Percentiles rank a stretch among this genome's conserved stretches.
Conservation (phyloP, 345 rosid species). For the Pistacia integerrima region DNA sequence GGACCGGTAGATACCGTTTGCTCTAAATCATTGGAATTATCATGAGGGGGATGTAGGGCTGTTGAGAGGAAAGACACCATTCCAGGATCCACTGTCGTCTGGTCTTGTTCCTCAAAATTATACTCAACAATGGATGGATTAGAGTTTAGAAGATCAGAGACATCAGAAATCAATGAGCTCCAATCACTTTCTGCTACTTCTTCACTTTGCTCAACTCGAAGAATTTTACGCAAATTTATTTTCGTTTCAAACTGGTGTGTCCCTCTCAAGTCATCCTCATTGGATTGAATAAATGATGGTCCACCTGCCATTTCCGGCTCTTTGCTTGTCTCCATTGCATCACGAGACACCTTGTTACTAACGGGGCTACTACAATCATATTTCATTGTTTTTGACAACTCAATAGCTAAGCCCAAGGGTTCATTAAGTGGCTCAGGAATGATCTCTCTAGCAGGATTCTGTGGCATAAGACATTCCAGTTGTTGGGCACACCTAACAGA, state of each 20-base stretch:
- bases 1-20: constrained; percentile 17
- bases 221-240: constrained; percentile 39
- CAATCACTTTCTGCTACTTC: constrained; percentile 33
- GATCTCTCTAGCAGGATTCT: constrained; percentile 23
- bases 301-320: constrained; percentile 15
- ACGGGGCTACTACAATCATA: constrained; percentile 28
- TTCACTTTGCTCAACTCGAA: constrained; percentile 31
- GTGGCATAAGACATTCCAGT: constrained; percentile 21
- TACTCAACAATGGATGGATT: constrained; percentile 29
- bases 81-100: constrained; percentile 35
- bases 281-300: constrained; percentile 15
- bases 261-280: constrained; percentile 21
- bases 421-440: constrained; percentile 28
- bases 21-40: constrained; percentile 19
- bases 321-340: constrained; percentile 16
- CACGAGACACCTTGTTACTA: constrained; percentile 33
- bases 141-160: constrained; percentile 31
- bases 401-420: constrained; percentile 31
- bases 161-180: constrained; percentile 39
- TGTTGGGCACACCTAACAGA: constrained; percentile 24
- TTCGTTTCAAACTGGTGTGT: constrained; percentile 30
- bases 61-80: constrained; percentile 38
- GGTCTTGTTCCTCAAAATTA: constrained; percentile 27
- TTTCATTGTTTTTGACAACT: constrained; percentile 36
- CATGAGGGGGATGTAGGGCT: constrained; percentile 38